Evolutionary conservation across 2,329 filamentous ascomycete genomes (phyloP).

Genomic region (Hortaea sp.): DNA sequence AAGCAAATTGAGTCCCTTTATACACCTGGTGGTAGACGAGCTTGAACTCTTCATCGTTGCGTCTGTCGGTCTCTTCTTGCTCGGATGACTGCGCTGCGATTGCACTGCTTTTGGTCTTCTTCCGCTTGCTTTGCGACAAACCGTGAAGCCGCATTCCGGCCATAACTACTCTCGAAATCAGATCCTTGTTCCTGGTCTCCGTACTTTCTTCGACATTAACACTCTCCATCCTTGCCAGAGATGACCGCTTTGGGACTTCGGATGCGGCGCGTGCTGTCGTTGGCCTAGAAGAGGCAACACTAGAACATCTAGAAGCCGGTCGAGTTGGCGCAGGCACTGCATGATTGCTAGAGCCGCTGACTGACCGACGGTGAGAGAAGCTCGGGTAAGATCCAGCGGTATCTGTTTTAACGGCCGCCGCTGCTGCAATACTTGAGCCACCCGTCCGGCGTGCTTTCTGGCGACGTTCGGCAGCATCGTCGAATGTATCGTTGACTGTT

Average conservation of each 20-base stretch:
- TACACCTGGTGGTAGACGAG: slow-evolving; percentile 43
- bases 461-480: slow-evolving; percentile 36
- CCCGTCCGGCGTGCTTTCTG: slow-evolving; percentile 33
- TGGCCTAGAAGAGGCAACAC: slow-evolving; percentile 16
- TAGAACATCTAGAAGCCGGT: slow-evolving; percentile 21
- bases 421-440: slow-evolving; percentile 34
- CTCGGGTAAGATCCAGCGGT: slow-evolving; percentile 13
- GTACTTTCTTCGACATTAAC: slow-evolving; percentile 5
- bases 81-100: slow-evolving; percentile 11
- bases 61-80: slow-evolving; percentile 11
- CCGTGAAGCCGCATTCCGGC: slow-evolving; percentile 45
- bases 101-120: slow-evolving; percentile 18
- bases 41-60: slow-evolving; percentile 42
- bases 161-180: slow-evolving; percentile 41
- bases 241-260: slow-evolving; percentile 14
- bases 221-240: slow-evolving; percentile 18
- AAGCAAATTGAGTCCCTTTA: slow-evolving; percentile 39
- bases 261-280: slow-evolving; percentile 11
- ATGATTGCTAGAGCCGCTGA: slow-evolving; percentile 13
- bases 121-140: slow-evolving; percentile 32
- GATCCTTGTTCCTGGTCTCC: slow-evolving; percentile 36
- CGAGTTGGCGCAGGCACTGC: slow-evolving; percentile 13
- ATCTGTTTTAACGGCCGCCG: slow-evolving; percentile 25
- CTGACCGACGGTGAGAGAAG: slow-evolving; percentile 23
- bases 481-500: slow-evolving; percentile 34